Evolutionary conservation across 2,329 filamentous ascomycete species (phyloP), one percentile per base, ranked within the genome.

Genomic region (Dryadomyces quercus-mongolicae): DNA sequence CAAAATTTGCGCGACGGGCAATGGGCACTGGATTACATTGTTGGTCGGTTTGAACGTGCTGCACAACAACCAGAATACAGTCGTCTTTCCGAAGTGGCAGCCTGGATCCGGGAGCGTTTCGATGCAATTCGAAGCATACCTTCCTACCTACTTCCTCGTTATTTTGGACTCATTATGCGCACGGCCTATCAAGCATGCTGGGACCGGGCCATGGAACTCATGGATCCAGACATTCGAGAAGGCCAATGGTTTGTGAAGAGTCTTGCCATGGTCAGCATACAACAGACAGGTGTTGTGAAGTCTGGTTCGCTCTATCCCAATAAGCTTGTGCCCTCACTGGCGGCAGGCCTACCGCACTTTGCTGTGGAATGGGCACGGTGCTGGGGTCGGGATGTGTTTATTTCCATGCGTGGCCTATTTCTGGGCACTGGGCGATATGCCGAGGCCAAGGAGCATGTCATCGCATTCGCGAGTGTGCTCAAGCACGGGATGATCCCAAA

Each of bases 401-500:
- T 98, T 59, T 93, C 93, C 15, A 80, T 95, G 44, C 85, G 93
- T 51, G 93, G 93, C 46, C 75, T 98, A n/a, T 88, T 88, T 61
- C 80, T 98, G 40, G 90, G 88, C 44, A 97, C 92, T 12, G 89
- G 90, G 2, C 84, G 93, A 9, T 95, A 86, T 62, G 81, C 78
- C 2, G 91, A 96, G 66, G 93, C 93, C 8, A 91, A 82, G 64
- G 90, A 97, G 67, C 94, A 98, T 64, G 95, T 98, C 56, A 74
- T 89, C 57, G 92, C 91, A 9, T 98, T 98, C 70, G 91, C 88
- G 2, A 95, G 90, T 66, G 91, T 98, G 12, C 73, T 98, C 61
- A 98, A 98, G 74, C 93, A 98, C 63, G 93, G 93, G 51, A 95
- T 97, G 90, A 91, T 98, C 55, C 93, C 93, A 15, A 98, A 98